These are phyloP conservation scores for Lippia alba DNA, from an alignment of 305 asterid genomes.

Conservation along the genomic window DNA sequence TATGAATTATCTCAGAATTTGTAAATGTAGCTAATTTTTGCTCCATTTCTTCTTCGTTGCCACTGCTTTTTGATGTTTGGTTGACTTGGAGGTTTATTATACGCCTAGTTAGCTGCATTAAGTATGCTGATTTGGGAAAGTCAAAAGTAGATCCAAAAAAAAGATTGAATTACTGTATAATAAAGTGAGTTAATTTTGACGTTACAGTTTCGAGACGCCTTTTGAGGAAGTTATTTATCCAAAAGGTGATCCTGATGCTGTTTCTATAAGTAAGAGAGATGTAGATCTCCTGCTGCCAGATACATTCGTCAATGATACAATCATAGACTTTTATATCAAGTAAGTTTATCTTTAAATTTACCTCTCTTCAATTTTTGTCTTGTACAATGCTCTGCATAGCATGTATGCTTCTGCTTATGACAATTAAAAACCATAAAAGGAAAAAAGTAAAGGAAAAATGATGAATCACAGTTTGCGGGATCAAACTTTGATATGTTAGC, in stretches of 20 bases:
- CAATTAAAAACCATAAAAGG: not conserved
- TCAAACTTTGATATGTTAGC: constrained; percentile 15
- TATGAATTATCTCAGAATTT: constrained; percentile 15
- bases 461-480: constrained; percentile 23
- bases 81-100: constrained; percentile 12
- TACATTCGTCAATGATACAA: constrained; percentile 91
- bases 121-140: constrained; percentile 4
- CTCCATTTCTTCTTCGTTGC: constrained; percentile 5
- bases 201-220: constrained; percentile 70
- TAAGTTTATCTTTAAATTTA: constrained; percentile 51
- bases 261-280: constrained; percentile 86
- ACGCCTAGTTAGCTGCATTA: not conserved
- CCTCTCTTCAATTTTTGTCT: constrained; percentile 7
- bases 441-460: not conserved
- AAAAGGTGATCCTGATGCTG: constrained; percentile 91
- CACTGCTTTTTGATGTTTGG: constrained; percentile 19
- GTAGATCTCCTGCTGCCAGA: constrained; percentile 87
- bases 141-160: constrained; percentile 18
- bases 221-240: constrained; percentile 92
- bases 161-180: constrained; percentile 19
- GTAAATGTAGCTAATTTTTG: constrained; percentile 8
- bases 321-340: constrained; percentile 92
- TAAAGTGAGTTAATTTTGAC: constrained; percentile 33
- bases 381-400: constrained; percentile 17
- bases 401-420: constrained; percentile 5